Percentiles rank a stretch among this genome's conserved stretches.
phyloP scores from a whole-genome alignment of 1,284 basidiomycete species.

The Lignosus rhinocerotis region DNA sequence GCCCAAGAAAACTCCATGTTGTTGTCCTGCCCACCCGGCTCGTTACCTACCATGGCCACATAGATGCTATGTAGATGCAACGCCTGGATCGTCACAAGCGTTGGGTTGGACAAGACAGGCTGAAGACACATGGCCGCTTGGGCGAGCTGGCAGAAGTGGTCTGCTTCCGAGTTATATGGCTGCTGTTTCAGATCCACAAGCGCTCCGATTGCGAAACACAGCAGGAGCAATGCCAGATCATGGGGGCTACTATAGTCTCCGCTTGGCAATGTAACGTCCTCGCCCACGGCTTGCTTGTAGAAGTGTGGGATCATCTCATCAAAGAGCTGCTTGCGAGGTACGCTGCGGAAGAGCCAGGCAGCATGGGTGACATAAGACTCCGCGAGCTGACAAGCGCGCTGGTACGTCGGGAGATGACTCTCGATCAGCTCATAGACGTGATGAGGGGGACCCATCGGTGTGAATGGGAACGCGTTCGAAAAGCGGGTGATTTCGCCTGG shows the following conservation, averaged over 20 bases:
- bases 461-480: slow-evolving; percentile 64
- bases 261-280: slow-evolving; percentile 22
- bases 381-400: slow-evolving; percentile 54
- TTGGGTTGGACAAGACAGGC: slow-evolving; percentile 38
- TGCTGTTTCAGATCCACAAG: slow-evolving; percentile 63
- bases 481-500: slow-evolving; percentile 50
- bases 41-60: slow-evolving; percentile 53
- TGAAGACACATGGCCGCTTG: slow-evolving; percentile 40
- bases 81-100: slow-evolving; percentile 45
- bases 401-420: slow-evolving; percentile 32
- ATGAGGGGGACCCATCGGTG: slow-evolving; percentile 50
- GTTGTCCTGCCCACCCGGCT: slow-evolving; percentile 48
- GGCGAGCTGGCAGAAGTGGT: slow-evolving; percentile 57
- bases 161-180: slow-evolving; percentile 57
- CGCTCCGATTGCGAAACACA: slow-evolving; percentile 61
- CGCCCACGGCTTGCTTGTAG: slow-evolving; percentile 43
- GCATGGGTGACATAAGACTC: slow-evolving; percentile 62
- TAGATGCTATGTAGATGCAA: slow-evolving; percentile 59
- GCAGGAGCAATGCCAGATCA: slow-evolving; percentile 54
- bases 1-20: slow-evolving; percentile 40
- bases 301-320: slow-evolving; percentile 60
- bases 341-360: slow-evolving; percentile 56
- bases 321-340: slow-evolving; percentile 61
- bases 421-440: slow-evolving; percentile 52
- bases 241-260: slow-evolving; percentile 44